Conservation (phyloP, 164 flowering plant species). For the Vitis amurensis region DNA sequence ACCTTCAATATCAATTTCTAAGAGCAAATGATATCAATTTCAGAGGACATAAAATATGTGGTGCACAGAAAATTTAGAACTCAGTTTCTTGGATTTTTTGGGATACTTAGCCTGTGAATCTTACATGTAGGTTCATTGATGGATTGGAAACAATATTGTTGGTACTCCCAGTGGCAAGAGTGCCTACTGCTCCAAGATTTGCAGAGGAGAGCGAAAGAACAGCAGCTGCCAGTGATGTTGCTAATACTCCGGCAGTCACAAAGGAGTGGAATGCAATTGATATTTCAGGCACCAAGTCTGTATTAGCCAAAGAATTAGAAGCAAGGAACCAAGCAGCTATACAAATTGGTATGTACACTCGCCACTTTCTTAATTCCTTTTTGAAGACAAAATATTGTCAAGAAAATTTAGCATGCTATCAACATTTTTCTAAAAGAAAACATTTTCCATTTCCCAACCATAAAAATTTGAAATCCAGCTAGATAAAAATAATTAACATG, state of each 20-base stretch:
- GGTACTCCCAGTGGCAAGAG: constrained; percentile 26
- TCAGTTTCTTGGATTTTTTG: background rate
- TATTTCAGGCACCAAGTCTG: constrained; percentile 48
- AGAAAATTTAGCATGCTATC: too few relatives aligned
- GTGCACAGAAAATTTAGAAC: background rate
- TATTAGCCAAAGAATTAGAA: constrained; percentile 7
- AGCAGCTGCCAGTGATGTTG: constrained; percentile 58
- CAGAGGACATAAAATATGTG: background rate
- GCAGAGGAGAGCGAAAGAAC: constrained; percentile 49
- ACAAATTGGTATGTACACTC: background rate
- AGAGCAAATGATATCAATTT: too few relatives aligned
- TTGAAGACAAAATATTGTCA: background rate
- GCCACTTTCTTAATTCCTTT: background rate
- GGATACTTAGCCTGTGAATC: constrained; percentile 3
- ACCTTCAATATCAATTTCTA: too few relatives aligned
- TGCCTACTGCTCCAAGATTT: constrained; percentile 47
- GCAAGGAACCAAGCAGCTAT: background rate
- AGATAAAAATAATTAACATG: background rate
- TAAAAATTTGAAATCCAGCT: background rate
- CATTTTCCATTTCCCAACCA: background rate
- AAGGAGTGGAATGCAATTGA: constrained; percentile 54
- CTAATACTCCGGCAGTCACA: constrained; percentile 54
- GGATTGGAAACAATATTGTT: constrained; percentile 32
- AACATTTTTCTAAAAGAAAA: background rate
- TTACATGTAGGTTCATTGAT: constrained; percentile 53